A percentile compares a stretch with the other conserved stretches of the same genome.
phyloP scores from a whole-genome alignment of 192 early-diverging fungal species.

The Rhizoclosmatium globosum region DNA sequence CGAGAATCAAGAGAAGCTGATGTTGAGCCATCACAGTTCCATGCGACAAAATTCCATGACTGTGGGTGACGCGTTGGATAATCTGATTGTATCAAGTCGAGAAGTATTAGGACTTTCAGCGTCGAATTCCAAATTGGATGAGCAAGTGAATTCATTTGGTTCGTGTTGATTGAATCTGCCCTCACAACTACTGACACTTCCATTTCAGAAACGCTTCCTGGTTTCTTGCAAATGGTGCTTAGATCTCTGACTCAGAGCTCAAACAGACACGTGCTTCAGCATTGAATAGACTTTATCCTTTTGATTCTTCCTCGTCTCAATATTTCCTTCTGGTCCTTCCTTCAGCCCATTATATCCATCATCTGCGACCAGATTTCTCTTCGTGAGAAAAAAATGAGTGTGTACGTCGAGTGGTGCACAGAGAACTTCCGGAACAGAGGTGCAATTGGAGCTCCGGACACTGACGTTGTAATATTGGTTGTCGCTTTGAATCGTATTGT shows the following conservation, averaged over 20 bases:
- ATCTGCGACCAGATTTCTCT: conserved; percentile 68
- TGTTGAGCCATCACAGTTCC: too few relatives aligned
- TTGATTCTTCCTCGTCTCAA: conserved; percentile 67
- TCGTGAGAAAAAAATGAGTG: conserved; percentile 2
- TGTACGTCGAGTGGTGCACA: conserved; percentile 7
- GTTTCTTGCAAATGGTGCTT: conserved; percentile 66
- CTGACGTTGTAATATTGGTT: conserved; percentile 56
- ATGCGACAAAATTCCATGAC: too few relatives aligned
- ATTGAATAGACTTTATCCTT: conserved; percentile 81
- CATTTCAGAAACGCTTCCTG: conserved; percentile 54
- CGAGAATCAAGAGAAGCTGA: too few relatives aligned
- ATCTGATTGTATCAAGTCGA: conserved; percentile 26
- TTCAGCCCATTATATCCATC: conserved; percentile 67
- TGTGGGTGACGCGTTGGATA: conserved; percentile 23
- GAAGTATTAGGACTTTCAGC: conserved; percentile 26
- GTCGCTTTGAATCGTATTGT: too few relatives aligned
- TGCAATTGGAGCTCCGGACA: conserved; percentile 47
- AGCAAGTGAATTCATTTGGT: conserved; percentile 14
- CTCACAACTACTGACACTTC: too few relatives aligned
- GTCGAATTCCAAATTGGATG: conserved; percentile 21
- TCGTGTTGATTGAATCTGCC: too few relatives aligned
- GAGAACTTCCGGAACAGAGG: conserved; percentile 5
- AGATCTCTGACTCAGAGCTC: conserved; percentile 63
- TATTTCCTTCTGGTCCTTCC: conserved; percentile 65
- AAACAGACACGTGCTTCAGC: conserved; percentile 75